Evolutionary conservation across 495 filamentous ascomycete species (phyloP).

Genomic region (Thozetella sp.): DNA sequence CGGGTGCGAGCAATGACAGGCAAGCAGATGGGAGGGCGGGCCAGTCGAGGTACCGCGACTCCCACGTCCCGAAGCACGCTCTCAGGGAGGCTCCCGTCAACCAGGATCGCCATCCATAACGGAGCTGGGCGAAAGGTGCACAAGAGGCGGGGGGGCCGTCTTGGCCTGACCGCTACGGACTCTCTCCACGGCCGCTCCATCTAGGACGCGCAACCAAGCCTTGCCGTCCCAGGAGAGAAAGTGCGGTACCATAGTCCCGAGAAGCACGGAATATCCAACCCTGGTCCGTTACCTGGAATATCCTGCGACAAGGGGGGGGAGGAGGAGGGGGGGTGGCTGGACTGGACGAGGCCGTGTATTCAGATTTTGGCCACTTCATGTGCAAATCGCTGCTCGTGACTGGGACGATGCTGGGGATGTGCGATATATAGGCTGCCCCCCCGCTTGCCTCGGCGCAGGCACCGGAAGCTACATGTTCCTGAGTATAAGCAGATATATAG

Average conservation of each 20-base stretch:
- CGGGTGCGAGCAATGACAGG: too few species aligned
- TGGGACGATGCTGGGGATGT: too few species aligned
- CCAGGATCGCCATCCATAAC: neutral
- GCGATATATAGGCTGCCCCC: neutral
- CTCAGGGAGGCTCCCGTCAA: too few species aligned
- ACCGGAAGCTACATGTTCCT: neutral
- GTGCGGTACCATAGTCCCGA: neutral
- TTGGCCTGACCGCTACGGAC: slow-evolving; percentile 17
- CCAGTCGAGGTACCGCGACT: too few species aligned
- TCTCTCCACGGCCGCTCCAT: slow-evolving; percentile 26
- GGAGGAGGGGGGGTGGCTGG: too few species aligned
- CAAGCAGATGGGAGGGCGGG: too few species aligned
- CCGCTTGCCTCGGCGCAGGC: neutral
- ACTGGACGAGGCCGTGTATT: too few species aligned
- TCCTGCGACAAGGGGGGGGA: too few species aligned
- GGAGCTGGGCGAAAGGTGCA: neutral
- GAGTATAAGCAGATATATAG: neutral
- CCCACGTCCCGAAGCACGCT: too few species aligned
- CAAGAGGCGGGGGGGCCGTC: neutral
- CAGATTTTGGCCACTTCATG: too few species aligned
- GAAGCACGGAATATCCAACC: neutral
- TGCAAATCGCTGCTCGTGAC: too few species aligned
- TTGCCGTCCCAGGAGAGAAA: neutral
- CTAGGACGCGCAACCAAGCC: neutral
- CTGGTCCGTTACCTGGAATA: neutral